A percentile compares a stretch with the other conserved stretches of the same genome.
phyloP scores from a whole-genome alignment of 805 yeast species.

The Candida ortonii region DNA sequence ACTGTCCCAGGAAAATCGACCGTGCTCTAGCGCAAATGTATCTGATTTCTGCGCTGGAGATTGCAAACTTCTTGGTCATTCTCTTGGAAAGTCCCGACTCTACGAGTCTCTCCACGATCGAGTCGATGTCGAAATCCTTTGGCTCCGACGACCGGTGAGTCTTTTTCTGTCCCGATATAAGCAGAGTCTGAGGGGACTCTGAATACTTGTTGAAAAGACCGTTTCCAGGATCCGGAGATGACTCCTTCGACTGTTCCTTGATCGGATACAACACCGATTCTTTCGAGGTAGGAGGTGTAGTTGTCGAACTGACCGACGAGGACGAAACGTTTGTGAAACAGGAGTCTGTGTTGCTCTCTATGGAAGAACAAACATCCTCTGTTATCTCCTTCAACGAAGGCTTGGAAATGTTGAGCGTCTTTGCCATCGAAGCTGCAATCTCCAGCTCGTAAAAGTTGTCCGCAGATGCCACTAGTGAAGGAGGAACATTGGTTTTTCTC shows the following conservation, averaged over 20 bases:
- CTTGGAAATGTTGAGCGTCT: conserved; percentile 27
- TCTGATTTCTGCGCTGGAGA: conserved; percentile 53
- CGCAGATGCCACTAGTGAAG: conserved; percentile 9
- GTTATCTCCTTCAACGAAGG: conserved; percentile 12
- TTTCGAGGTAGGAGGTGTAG: conserved; percentile 24
- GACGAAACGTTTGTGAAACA: conserved; percentile 30
- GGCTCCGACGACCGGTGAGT: conserved; percentile 1
- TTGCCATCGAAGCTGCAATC: conserved; percentile 47
- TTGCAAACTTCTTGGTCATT: conserved; percentile 46
- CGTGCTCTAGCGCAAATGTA: conserved; percentile 56
- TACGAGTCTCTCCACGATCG: conserved; percentile 58
- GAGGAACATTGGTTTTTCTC: too few species aligned
- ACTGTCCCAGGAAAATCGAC: conserved; percentile 60
- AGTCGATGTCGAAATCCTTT: conserved; percentile 50
- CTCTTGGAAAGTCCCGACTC: conserved; percentile 45
- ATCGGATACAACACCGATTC: conserved; percentile 26
- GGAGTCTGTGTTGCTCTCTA: conserved; percentile 43
- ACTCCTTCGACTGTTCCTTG: conserved; percentile 34
- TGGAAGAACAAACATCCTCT: conserved; percentile 35
- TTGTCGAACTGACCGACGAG: conserved; percentile 29
- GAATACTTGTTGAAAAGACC: not conserved
- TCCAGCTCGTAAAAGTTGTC: conserved; percentile 35
- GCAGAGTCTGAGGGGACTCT: conserved; percentile 1
- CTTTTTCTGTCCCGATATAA: conserved; percentile 4
- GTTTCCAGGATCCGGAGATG: conserved; percentile 25